Percentiles rank a stretch among this genome's conserved stretches.
These are phyloP conservation scores for Phoma herbarum DNA, from an alignment of 2,329 filamentous ascomycete species.

Conservation along the genomic window DNA sequence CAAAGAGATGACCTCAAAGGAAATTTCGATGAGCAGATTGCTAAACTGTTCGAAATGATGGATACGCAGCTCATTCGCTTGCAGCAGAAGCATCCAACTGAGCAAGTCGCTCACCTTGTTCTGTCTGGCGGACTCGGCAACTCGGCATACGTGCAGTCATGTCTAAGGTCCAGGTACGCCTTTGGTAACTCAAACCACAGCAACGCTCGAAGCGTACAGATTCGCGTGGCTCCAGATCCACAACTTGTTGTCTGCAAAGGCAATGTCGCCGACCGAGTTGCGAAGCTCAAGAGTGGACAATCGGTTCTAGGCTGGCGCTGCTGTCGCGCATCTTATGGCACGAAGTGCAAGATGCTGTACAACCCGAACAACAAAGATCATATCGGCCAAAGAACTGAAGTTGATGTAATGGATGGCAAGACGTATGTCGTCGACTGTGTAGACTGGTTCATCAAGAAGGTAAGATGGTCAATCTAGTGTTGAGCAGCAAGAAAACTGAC, in stretches of 20 bases:
- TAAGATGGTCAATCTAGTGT: neutral
- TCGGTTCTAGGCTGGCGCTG: constrained; percentile 56
- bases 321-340: constrained; percentile 50
- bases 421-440: constrained; percentile 49
- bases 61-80: constrained; percentile 40
- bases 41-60: constrained; percentile 42
- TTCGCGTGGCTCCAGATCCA: constrained; percentile 57
- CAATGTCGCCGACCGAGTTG: constrained; percentile 61
- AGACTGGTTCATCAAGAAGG: constrained; percentile 50
- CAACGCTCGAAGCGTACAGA: constrained; percentile 23
- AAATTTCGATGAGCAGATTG: constrained; percentile 31
- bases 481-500: neutral
- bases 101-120: constrained; percentile 39
- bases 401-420: constrained; percentile 47
- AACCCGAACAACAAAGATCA: constrained; percentile 48
- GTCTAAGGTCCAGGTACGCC: constrained; percentile 48
- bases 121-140: constrained; percentile 56
- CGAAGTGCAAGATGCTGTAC: constrained; percentile 50
- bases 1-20: constrained; percentile 35
- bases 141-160: constrained; percentile 52
- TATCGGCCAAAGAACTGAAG: constrained; percentile 30
- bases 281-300: constrained; percentile 50
- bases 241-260: constrained; percentile 66
- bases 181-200: constrained; percentile 23
- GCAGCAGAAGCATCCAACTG: constrained; percentile 42